These are phyloP conservation scores for Gossypium ekmanianum DNA, from an alignment of 345 rosid species.

Conservation along the genomic window DNA sequence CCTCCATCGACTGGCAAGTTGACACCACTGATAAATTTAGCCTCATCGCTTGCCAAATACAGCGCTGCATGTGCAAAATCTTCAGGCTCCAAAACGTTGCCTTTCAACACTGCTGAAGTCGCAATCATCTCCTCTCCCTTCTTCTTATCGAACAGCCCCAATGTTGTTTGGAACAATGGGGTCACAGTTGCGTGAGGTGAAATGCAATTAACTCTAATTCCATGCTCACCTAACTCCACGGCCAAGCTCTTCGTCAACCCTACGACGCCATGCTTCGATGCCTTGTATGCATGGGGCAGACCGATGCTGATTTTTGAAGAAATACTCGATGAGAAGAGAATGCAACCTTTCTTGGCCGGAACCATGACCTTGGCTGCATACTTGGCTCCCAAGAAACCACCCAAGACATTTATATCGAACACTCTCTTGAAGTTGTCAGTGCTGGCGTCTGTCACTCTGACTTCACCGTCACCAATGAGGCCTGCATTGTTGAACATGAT, in stretches of 20 bases:
- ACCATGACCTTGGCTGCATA: slow-evolving; percentile 34
- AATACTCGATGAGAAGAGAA: slow-evolving; percentile 19
- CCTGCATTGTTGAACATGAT: slow-evolving; percentile 38
- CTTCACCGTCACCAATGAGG: neutral
- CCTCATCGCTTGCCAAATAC: slow-evolving; percentile 51
- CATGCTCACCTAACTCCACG: slow-evolving; percentile 1
- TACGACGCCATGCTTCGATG: slow-evolving; percentile 17
- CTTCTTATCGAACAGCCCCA: neutral
- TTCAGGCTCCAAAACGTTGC: slow-evolving; percentile 37
- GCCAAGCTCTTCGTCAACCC: slow-evolving; percentile 3
- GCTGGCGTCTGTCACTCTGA: neutral
- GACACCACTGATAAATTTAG: slow-evolving; percentile 46
- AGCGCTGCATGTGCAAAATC: slow-evolving; percentile 51
- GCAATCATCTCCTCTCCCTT: slow-evolving; percentile 18
- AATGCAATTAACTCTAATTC: slow-evolving; percentile 34
- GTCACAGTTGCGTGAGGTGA: slow-evolving; percentile 25
- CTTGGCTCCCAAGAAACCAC: slow-evolving; percentile 29
- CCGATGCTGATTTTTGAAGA: slow-evolving; percentile 14
- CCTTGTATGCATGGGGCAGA: slow-evolving; percentile 40
- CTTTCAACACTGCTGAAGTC: slow-evolving; percentile 30
- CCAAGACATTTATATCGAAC: slow-evolving; percentile 13
- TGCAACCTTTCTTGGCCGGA: slow-evolving; percentile 21
- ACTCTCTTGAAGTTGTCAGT: slow-evolving; percentile 20
- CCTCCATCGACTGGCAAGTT: slow-evolving; percentile 50
- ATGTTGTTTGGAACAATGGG: neutral